Evolutionary conservation across 2,329 filamentous ascomycete genomes (phyloP), one percentile per base, ranked within the genome.

Genomic region (Septoria linicola): DNA sequence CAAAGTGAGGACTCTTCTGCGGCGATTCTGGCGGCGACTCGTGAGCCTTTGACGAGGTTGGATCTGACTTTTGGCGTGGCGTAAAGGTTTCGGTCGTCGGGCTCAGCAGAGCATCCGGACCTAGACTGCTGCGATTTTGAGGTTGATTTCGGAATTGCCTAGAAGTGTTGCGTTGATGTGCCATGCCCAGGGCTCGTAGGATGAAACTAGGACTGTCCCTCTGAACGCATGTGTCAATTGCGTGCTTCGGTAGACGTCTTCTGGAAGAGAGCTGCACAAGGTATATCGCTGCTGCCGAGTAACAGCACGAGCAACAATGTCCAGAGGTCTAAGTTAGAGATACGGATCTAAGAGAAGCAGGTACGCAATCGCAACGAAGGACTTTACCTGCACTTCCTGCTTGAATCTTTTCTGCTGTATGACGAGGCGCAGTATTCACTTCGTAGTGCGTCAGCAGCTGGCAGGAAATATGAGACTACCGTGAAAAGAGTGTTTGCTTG

Each of bases 11-110:
- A 17, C 20, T 21, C 14, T 34, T 32, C 32, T 46, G 43, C 17
- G 43, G 32, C 10, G 43, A 46, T 14, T 39, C 43, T n/a, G 43
- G 43, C 43, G 43, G 43, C n/a, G 34, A 46, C 32, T 46, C 43
- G 43, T 39, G 43, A 36, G 23, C 19, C 43, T 46, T 46, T 17
- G 43, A 20, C 27, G 27, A 30, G 27, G 27, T 13, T 7, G 13
- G 13, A 13, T 30, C 27, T 7, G 13, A 30, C 7, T 30, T 30
- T 13, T 30, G 7, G 27, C 27, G 27, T n/a, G n/a, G n/a, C n/a
- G n/a, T n/a, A n/a, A n/a, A n/a, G n/a, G n/a, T n/a, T 30, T 30
- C 27, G 27, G 27, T 30, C 7, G 7, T 30, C 27, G 27, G 27
- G 27, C 27, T 30, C 34, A 36, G 31, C 13, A 35, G 34, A 17